Evolutionary conservation across 768 basidiomycete genomes (phyloP).

Genomic region (Filobasidium floriforme): DNA sequence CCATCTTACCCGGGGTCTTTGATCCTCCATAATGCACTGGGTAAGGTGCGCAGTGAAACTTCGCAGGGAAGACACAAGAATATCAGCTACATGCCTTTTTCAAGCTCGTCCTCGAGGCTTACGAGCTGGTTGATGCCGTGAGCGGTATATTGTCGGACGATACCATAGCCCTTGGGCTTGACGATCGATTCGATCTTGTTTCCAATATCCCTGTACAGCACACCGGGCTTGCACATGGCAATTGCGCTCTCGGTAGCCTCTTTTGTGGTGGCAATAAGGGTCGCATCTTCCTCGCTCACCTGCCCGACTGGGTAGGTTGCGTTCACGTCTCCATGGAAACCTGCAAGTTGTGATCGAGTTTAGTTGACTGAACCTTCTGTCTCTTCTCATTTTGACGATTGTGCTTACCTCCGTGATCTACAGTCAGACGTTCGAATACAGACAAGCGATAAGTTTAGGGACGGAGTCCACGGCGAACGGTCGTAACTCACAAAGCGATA

Average conservation of each 20-base stretch:
- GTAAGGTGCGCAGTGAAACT: slow-evolving; percentile 79
- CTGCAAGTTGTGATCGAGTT: slow-evolving; percentile 45
- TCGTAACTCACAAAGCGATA: slow-evolving; percentile 39
- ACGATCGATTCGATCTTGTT: slow-evolving; percentile 66
- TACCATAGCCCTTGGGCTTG: slow-evolving; percentile 72
- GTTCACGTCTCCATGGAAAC: slow-evolving; percentile 87
- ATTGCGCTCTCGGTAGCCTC: slow-evolving; percentile 82
- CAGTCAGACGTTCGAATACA: background rate
- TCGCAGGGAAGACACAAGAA: background rate
- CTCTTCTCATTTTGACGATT: too few relatives aligned
- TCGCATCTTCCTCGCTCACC: slow-evolving; percentile 64
- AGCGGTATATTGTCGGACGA: slow-evolving; percentile 83
- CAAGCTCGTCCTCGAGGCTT: slow-evolving; percentile 18
- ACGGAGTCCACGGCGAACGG: too few relatives aligned
- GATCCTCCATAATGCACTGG: slow-evolving; percentile 93
- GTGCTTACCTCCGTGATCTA: slow-evolving; percentile 34
- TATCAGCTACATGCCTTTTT: background rate
- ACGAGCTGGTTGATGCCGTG: slow-evolving; percentile 71
- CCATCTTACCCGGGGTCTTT: slow-evolving; percentile 88
- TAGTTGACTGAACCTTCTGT: background rate
- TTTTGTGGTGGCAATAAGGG: slow-evolving; percentile 73
- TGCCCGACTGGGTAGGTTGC: slow-evolving; percentile 68
- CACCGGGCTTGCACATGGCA: slow-evolving; percentile 85
- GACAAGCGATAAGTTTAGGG: too few relatives aligned
- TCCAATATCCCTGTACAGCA: slow-evolving; percentile 55